Conservation (phyloP, 2,329 filamentous ascomycete genomes). For the Paecilomyces fulvus region DNA sequence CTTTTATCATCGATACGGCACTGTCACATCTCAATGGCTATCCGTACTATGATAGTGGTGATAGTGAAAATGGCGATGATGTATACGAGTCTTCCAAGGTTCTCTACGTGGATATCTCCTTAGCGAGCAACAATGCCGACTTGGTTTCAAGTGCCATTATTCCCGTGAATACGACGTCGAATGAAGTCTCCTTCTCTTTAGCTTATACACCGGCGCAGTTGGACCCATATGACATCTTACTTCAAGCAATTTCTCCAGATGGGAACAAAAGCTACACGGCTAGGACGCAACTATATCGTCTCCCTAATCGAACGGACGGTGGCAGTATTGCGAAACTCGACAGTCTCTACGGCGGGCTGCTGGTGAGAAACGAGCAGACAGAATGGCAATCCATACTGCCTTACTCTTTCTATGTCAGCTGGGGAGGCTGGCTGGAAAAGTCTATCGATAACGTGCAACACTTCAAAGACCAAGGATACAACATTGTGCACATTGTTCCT, state of each 20-base stretch:
- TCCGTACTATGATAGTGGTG: slow-evolving; percentile 16
- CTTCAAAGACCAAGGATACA: slow-evolving; percentile 39
- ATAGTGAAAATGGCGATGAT: slow-evolving; percentile 7
- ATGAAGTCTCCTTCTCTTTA: slow-evolving; percentile 29
- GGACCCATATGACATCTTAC: slow-evolving; percentile 29
- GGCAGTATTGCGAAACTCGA: slow-evolving; percentile 43
- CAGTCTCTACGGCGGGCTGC: slow-evolving; percentile 38
- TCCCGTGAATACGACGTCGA: slow-evolving; percentile 28
- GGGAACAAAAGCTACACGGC: slow-evolving; percentile 26
- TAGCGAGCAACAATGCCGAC: slow-evolving; percentile 11
- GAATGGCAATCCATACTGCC: slow-evolving; percentile 36
- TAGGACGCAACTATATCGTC: slow-evolving; percentile 29
- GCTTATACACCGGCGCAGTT: slow-evolving; percentile 17
- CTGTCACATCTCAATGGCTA: slow-evolving; percentile 33
- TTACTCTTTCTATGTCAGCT: slow-evolving; percentile 39
- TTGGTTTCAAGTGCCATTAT: slow-evolving; percentile 21
- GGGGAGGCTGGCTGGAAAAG: slow-evolving; percentile 28
- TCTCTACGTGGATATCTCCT: slow-evolving; percentile 21
- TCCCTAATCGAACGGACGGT: slow-evolving; percentile 33
- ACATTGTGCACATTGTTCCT: slow-evolving; percentile 39
- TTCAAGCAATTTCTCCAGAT: slow-evolving; percentile 23
- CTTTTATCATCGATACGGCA: slow-evolving; percentile 36
- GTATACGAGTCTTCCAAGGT: slow-evolving; percentile 12
- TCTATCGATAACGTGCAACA: slow-evolving; percentile 28
- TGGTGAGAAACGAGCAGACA: slow-evolving; percentile 29